Evolutionary conservation across 495 filamentous ascomycete genomes (phyloP).

Genomic region (Aspergillus campestris): DNA sequence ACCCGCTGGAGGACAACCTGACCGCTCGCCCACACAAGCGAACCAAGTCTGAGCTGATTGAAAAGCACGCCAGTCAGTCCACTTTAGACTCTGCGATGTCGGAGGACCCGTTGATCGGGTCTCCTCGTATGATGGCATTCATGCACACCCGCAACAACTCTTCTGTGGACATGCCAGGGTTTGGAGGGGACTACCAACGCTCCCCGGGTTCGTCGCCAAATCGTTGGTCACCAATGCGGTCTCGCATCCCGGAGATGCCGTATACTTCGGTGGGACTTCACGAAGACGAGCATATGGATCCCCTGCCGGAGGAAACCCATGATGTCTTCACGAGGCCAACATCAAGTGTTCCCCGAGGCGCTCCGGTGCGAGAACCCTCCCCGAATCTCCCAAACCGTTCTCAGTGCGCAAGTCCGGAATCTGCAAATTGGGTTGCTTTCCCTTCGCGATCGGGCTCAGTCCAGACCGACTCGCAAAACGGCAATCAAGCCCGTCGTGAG

Average conservation of each 20-base stretch:
- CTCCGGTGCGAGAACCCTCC: conserved; percentile 25
- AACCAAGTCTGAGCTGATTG: conserved; percentile 62
- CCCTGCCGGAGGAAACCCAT: conserved; percentile 16
- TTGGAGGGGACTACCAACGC: conserved; percentile 14
- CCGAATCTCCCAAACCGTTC: conserved; percentile 19
- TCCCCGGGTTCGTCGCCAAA: conserved; percentile 12
- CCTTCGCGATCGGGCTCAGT: conserved; percentile 46
- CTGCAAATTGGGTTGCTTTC: conserved; percentile 55
- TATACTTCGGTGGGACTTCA: conserved; percentile 8
- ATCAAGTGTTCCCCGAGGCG: conserved; percentile 14
- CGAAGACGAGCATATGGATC: no score
- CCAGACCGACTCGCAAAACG: conserved; percentile 12
- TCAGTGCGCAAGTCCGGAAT: conserved; percentile 32
- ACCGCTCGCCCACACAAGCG: conserved; percentile 71
- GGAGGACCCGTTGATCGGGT: conserved; percentile 48
- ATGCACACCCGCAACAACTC: conserved; percentile 61
- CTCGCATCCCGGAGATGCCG: conserved; percentile 28
- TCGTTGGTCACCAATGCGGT: conserved; percentile 24
- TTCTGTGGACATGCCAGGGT: conserved; percentile 33
- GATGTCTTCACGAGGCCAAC: conserved; percentile 16
- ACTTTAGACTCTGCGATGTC: conserved; percentile 49
- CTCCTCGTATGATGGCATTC: conserved; percentile 61
- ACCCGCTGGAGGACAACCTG: conserved; percentile 77
- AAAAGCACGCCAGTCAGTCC: conserved; percentile 43
- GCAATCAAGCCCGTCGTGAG: conserved; percentile 34